These are phyloP conservation scores for Vigna hirtella DNA, from an alignment of 306 rosid species.

Conservation along the genomic window DNA sequence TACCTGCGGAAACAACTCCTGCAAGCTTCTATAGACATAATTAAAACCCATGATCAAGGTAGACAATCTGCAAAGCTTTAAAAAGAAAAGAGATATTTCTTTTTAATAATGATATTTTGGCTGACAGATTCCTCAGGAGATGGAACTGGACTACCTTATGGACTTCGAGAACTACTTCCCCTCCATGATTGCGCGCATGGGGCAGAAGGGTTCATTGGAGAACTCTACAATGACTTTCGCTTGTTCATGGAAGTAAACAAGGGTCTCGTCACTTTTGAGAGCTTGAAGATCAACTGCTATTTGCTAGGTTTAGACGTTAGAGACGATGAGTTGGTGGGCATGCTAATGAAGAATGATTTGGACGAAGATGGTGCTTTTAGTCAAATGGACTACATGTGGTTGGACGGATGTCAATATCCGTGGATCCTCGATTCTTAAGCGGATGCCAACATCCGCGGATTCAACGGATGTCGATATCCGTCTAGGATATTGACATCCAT, in stretches of 20 bases:
- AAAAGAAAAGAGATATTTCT: not conserved
- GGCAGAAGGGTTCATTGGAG: slow-evolving; percentile 64
- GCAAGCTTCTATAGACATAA: slow-evolving; percentile 61
- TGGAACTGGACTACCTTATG: slow-evolving; percentile 44
- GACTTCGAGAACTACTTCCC: slow-evolving; percentile 78
- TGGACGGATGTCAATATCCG: no score
- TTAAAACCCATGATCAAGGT: slow-evolving; percentile 67
- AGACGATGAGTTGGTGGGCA: slow-evolving; percentile 64
- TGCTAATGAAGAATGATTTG: slow-evolving; percentile 76
- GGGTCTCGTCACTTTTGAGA: slow-evolving; percentile 75
- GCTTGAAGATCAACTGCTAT: slow-evolving; percentile 62
- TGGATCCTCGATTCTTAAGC: no score
- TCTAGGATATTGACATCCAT: no score
- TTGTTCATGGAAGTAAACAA: slow-evolving; percentile 70
- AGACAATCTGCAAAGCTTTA: slow-evolving; percentile 46
- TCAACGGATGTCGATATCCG: no score
- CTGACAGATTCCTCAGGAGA: not conserved
- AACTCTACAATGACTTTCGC: slow-evolving; percentile 64
- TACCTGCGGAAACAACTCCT: slow-evolving; percentile 84
- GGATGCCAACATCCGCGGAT: no score
- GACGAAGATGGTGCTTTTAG: slow-evolving; percentile 77
- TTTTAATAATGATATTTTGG: not conserved
- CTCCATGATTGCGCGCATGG: slow-evolving; percentile 62
- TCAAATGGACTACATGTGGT: slow-evolving; percentile 47
- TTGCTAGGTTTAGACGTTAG: slow-evolving; percentile 58